Evolutionary conservation across 257 asterid genomes (phyloP), one percentile per base, ranked within the genome.

Genomic region (Eustoma russellianum): DNA sequence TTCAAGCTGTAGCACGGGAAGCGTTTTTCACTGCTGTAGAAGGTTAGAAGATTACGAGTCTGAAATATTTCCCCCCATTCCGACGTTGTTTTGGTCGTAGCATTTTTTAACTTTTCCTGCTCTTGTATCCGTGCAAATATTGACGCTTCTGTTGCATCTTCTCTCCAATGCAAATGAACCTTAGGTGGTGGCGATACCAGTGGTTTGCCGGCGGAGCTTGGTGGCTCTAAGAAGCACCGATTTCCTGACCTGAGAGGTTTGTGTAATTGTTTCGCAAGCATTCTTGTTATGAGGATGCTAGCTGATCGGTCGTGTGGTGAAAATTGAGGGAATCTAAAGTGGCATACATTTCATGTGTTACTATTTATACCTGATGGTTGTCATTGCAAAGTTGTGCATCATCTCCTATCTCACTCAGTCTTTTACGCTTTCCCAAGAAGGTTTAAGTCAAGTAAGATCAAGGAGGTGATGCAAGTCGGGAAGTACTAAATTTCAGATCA

Each of bases 1-100:
- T 76, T 64, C 96, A 90, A 65, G 96, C 98, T 12, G 95, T 80
- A 11, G 65, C 96, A 1, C 88, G 98, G 0, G 94, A 84, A 48
- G 91, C 94, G 35, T 83, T 79, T 68, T 77, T 83, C 14, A 67
- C 85, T 0, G 95, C 94, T 16, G 69, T 69, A 53, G 98, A 90
- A 60, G 70, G 96, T 86, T 75, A 45, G 80, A 41, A 13, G 10
- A 12, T 34, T 15, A n/a, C 13, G 4, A 38, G 7, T 38, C 43
- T 11, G 9, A 10, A 38, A 38, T 38, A 7, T 46, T 10, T 9
- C 33, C 28, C 10, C 6, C 0, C 7, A 51, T 6, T 6, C 10
- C 12, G 5, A 9, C 5, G 12, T 12, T 19, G 0, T 0, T 11
- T 56, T 9, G 17, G 18, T 41, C 5, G 17, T 8, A 11, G 5